Percentiles rank a stretch among this genome's conserved stretches.
Conservation (phyloP, 768 basidiomycete species). For the Trametes punicea region DNA sequence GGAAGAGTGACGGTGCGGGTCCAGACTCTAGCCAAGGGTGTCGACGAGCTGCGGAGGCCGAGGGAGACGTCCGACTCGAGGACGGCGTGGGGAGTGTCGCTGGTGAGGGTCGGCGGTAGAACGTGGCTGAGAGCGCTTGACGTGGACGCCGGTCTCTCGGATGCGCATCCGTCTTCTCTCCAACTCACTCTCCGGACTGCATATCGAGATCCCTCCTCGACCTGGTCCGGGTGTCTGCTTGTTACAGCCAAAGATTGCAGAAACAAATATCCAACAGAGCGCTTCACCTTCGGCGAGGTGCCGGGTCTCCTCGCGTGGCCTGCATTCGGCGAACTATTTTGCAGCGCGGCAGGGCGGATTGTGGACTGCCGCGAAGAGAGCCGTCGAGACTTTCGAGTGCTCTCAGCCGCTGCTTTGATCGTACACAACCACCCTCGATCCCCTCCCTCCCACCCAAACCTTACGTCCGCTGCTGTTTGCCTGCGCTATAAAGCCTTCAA, state of each 20-base stretch:
- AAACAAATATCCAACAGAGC: too few relatives aligned
- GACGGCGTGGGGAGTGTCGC: not conserved
- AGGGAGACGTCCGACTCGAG: not conserved
- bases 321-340: too few relatives aligned
- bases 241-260: too few relatives aligned
- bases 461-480: too few relatives aligned
- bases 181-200: not conserved
- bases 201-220: too few relatives aligned
- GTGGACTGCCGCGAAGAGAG: too few relatives aligned
- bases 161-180: not conserved
- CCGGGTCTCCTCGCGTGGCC: too few relatives aligned
- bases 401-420: not conserved
- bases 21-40: not conserved
- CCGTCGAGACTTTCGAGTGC: not conserved
- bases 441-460: not conserved
- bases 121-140: not conserved
- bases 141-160: not conserved
- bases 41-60: constrained; percentile 3
- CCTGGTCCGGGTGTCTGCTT: too few relatives aligned
- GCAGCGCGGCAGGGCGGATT: too few relatives aligned
- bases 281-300: too few relatives aligned
- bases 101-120: not conserved
- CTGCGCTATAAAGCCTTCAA: not conserved
- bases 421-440: constrained; percentile 1
- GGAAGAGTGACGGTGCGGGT: not conserved